Percentiles rank a stretch among this genome's conserved stretches.
phyloP scores from a whole-genome alignment of 495 filamentous ascomycete species.

The Aspergillus heteromorphus region DNA sequence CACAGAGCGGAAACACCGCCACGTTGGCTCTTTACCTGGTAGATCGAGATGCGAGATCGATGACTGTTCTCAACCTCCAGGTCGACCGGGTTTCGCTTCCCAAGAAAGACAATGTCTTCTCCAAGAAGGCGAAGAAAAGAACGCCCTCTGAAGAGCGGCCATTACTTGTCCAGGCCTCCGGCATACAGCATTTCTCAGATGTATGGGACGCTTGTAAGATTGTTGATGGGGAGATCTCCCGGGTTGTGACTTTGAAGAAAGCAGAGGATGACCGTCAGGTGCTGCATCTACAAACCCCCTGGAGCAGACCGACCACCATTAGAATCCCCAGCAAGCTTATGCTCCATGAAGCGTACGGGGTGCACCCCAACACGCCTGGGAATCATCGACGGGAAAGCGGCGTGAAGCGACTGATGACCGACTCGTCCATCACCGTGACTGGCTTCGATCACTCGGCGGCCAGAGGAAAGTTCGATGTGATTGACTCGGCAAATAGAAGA shows the following conservation, averaged over 20 bases:
- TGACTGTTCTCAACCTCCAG: constrained; percentile 62
- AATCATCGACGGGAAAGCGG: constrained; percentile 44
- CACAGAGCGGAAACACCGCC: constrained; percentile 24
- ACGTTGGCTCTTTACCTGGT: constrained; percentile 64
- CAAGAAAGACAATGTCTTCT: constrained; percentile 24
- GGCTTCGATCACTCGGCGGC: constrained; percentile 39
- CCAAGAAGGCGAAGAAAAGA: constrained; percentile 26
- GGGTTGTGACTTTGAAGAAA: constrained; percentile 65
- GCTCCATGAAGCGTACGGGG: constrained; percentile 38
- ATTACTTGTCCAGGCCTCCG: constrained; percentile 36
- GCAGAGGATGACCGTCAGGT: constrained; percentile 55
- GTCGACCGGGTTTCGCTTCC: constrained; percentile 30
- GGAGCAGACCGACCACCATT: constrained; percentile 58
- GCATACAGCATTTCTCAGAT: constrained; percentile 41
- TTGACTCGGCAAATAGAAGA: constrained; percentile 53
- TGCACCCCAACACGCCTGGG: constrained; percentile 29
- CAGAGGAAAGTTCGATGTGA: constrained; percentile 57
- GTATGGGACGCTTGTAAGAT: constrained; percentile 73
- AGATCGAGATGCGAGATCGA: constrained; percentile 57
- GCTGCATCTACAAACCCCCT: constrained; percentile 70
- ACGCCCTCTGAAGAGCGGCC: constrained; percentile 20
- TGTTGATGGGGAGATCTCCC: constrained; percentile 60
- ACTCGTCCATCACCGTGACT: constrained; percentile 38
- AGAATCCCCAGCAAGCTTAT: constrained; percentile 44
- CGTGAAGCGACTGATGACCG: constrained; percentile 47